These are phyloP conservation scores for Agrocybe praecox DNA, from an alignment of 768 basidiomycete genomes.

Conservation along the genomic window DNA sequence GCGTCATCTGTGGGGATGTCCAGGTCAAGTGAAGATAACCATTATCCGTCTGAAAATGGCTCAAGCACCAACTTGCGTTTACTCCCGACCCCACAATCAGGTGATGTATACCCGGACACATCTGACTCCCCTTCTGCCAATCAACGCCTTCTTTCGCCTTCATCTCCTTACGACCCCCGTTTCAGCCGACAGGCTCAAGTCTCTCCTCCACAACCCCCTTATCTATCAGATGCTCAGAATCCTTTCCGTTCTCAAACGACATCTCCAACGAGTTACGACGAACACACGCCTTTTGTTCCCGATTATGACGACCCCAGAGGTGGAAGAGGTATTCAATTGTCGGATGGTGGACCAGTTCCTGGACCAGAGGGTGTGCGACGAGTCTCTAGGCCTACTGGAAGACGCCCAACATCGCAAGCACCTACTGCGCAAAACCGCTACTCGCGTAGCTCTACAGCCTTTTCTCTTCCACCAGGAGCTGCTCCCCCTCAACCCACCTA, in stretches of 20 bases:
- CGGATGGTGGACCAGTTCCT: conserved; percentile 84
- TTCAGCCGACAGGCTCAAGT: conserved; percentile 18
- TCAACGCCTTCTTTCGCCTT: conserved; percentile 33
- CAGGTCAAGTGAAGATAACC: conserved; percentile 50
- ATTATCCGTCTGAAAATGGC: conserved; percentile 39
- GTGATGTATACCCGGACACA: conserved; percentile 40
- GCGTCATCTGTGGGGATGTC: conserved; percentile 45
- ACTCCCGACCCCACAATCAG: conserved; percentile 41
- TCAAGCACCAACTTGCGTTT: conserved; percentile 45
- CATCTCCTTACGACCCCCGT: conserved; percentile 27
- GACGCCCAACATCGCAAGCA: conserved; percentile 63
- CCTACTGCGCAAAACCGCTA: conserved; percentile 71
- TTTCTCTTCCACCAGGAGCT: conserved; percentile 72
- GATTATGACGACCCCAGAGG: conserved; percentile 33
- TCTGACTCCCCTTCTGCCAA: conserved; percentile 33
- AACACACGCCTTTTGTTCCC: conserved; percentile 35
- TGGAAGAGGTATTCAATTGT: conserved; percentile 73
- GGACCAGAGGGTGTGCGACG: conserved; percentile 77
- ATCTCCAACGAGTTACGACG: conserved; percentile 42
- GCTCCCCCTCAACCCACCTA: conserved; percentile 57
- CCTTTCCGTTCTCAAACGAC: conserved; percentile 56
- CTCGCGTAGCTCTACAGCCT: conserved; percentile 58
- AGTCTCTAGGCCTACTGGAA: conserved; percentile 62
- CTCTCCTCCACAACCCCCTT: conserved; percentile 23
- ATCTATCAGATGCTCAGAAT: conserved; percentile 37